Conservation (phyloP, 768 basidiomycete species). For the Trametes cingulata region DNA sequence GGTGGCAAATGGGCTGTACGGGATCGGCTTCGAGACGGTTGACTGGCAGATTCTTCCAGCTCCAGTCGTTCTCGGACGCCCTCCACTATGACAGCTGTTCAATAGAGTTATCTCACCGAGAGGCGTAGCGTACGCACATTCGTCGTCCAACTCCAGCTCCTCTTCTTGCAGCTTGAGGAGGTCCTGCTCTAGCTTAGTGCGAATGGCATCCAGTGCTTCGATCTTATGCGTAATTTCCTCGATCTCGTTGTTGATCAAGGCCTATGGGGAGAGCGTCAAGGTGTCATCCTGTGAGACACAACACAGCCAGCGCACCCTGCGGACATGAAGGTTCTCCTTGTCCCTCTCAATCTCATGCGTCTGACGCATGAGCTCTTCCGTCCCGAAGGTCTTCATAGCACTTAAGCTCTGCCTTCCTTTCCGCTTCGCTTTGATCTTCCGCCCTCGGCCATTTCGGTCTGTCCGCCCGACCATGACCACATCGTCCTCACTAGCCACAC, state of each 20-base stretch:
- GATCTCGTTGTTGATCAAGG: slow-evolving; percentile 84
- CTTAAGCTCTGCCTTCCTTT: slow-evolving; percentile 67
- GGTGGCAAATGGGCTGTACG: slow-evolving; percentile 46
- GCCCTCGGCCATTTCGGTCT: slow-evolving; percentile 14
- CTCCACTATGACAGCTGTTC: slow-evolving; percentile 57
- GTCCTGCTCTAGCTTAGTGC: slow-evolving; percentile 77
- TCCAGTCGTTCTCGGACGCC: slow-evolving; percentile 85
- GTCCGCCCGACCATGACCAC: slow-evolving; percentile 55
- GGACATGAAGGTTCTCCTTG: slow-evolving; percentile 90
- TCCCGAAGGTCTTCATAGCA: slow-evolving; percentile 69
- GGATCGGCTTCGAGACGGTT: slow-evolving; percentile 31
- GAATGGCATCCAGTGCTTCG: slow-evolving; percentile 75
- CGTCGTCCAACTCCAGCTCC: slow-evolving; percentile 95
- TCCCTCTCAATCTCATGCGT: slow-evolving; percentile 84
- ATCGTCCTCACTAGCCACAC: slow-evolving; percentile 74
- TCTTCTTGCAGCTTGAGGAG: slow-evolving; percentile 90
- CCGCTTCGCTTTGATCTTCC: slow-evolving; percentile 45
- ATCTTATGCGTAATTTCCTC: slow-evolving; percentile 90
- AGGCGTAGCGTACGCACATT: slow-evolving; percentile 57
- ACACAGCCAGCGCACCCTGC: slow-evolving; percentile 58
- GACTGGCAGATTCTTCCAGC: slow-evolving; percentile 55
- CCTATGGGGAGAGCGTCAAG: slow-evolving; percentile 45
- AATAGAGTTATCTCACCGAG: not conserved
- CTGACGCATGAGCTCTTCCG: slow-evolving; percentile 84
- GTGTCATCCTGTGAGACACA: not conserved